These are phyloP conservation scores for Mycena polygramma DNA, from an alignment of 768 basidiomycete species.

Conservation along the genomic window DNA sequence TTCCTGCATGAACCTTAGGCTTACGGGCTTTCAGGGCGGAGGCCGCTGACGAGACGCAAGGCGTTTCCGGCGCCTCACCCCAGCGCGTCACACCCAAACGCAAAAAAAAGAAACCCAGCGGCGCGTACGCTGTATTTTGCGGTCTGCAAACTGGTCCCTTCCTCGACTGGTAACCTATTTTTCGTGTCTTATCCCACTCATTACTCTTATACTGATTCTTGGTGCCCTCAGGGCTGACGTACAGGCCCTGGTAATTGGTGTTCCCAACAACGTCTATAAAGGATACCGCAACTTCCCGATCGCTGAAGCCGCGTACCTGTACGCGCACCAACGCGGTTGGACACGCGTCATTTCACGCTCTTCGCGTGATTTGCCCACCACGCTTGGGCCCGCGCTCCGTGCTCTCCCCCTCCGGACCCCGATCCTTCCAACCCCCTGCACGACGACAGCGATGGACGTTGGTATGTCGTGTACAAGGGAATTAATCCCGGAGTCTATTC, in stretches of 20 bases:
- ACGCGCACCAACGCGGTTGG: constrained; percentile 4
- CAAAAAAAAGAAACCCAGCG: not conserved
- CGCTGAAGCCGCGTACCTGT: not conserved
- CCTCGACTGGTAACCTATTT: not conserved
- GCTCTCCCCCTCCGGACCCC: too few relatives aligned
- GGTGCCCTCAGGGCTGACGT: not conserved
- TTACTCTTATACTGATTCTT: not conserved
- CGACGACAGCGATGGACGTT: not conserved
- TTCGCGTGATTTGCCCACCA: not conserved
- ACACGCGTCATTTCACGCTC: not conserved
- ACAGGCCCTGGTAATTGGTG: not conserved
- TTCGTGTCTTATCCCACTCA: not conserved
- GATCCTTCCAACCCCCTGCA: not conserved
- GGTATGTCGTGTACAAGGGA: not conserved
- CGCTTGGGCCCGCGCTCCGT: not conserved
- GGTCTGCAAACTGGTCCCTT: not conserved
- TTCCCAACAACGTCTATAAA: not conserved
- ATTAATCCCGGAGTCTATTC: not conserved
- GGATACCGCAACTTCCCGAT: not conserved
- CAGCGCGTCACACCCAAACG: not conserved
- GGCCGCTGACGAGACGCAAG: not conserved
- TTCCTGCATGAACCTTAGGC: not conserved
- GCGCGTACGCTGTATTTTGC: not conserved
- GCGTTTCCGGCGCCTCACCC: not conserved
- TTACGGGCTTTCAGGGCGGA: not conserved